Base-by-base conservation (phyloP, 1,139 yeast genomes). In the Geotrichum klebahnii region DNA sequence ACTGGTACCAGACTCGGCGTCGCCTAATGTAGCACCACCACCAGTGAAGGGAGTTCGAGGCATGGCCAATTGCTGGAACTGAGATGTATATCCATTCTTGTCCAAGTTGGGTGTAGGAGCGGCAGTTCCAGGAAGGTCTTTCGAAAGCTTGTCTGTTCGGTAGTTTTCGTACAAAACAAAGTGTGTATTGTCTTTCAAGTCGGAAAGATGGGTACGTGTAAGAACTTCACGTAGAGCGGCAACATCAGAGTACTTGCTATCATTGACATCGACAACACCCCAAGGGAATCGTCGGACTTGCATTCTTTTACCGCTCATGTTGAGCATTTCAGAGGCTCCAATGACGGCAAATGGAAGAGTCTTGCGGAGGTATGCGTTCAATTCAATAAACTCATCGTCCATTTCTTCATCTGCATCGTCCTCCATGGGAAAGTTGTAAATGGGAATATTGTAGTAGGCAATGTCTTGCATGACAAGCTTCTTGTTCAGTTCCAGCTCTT, bases 181-280 rank as follows among this genome's bases (percentile, higher is more conserved):
- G 65, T 88, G 96, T 19, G 98, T 92, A 65, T 83, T 82, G 64
- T 92, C 97, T 71, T 90, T 90, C 70, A 92, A 79, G 65, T 92
- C 98, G 61, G 81, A 83, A 61, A 90, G 75, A 66, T 90, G 97
- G n/a, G 94, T 79, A 53, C 89, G 86, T 59, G 92, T 77, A 42
- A 92, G 70, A 4, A 92, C 87, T 53, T 88, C 84, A 63, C 88
- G 82, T 61, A 92, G 74, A 31, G 84, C 74, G 17, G 82, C 76
- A 65, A 92, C 87, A 66, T 92, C 98, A 52, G 90, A 81, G 58
- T 81, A 78, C 53, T 80, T 79, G 24, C 94, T 81, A 66, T 92
- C 92, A 62, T 86, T 87, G 48, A 92, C 86, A 65, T 90, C 95
- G 45, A 92, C 82, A 46, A 79, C 68, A 3, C 98, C 97, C 97